Conservation (phyloP, 2,329 filamentous ascomycete species). For the Simplicillium aogashimaense region DNA sequence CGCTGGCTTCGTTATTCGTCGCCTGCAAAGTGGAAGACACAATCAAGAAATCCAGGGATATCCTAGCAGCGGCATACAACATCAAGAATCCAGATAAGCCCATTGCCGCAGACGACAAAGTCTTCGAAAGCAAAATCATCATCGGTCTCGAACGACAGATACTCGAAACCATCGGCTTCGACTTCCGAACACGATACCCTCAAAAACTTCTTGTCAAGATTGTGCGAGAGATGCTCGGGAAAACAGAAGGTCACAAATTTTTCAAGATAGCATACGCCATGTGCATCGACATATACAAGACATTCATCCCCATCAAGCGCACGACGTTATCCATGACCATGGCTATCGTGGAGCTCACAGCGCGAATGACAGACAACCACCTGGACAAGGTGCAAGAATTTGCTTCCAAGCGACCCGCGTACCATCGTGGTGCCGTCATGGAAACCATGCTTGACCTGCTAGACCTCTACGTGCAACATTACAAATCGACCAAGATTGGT, state of each 20-base stretch:
- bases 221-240: conserved; percentile 43
- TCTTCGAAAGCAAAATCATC: conserved; percentile 78
- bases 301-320: conserved; percentile 85
- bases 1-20: conserved; percentile 78
- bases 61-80: conserved; percentile 84
- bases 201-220: conserved; percentile 81
- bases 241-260: conserved; percentile 41
- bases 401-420: conserved; percentile 35
- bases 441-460: conserved; percentile 87
- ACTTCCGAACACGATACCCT: conserved; percentile 83
- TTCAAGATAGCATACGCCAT: conserved; percentile 68
- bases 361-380: conserved; percentile 52
- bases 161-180: conserved; percentile 85
- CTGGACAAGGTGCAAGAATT: conserved; percentile 40
- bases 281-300: conserved; percentile 83
- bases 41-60: conserved; percentile 90
- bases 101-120: conserved; percentile 72
- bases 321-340: conserved; percentile 78
- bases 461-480: conserved; percentile 84
- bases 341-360: conserved; percentile 71
- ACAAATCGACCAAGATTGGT: conserved; percentile 64
- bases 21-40: conserved; percentile 98
- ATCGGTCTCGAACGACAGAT: conserved; percentile 88
- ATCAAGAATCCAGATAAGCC: conserved; percentile 60
- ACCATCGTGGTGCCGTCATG: conserved; percentile 37